A percentile compares a stretch with the other conserved stretches of the same genome.
These are phyloP conservation scores for Phytophthora aleatoria DNA, from an alignment of 352 stramenopile genomes.

Conservation along the genomic window DNA sequence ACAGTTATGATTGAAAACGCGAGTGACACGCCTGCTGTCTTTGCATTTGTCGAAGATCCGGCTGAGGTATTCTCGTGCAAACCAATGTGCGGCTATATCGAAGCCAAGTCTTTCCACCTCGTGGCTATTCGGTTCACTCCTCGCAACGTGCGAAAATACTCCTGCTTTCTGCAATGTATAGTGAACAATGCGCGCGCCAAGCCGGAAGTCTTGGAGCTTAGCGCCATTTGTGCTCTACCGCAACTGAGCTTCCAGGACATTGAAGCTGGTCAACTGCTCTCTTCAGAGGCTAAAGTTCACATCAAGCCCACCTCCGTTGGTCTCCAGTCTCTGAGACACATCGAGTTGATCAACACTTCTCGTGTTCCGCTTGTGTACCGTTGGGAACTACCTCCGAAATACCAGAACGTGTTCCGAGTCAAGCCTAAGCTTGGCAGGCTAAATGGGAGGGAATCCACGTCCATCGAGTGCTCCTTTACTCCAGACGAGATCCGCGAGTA, in stretches of 20 bases:
- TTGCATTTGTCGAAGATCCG: conserved; percentile 76
- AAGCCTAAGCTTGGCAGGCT: conserved; percentile 75
- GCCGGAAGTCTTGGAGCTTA: conserved; percentile 62
- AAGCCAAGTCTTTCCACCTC: conserved; percentile 81
- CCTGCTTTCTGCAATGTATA: conserved; percentile 63
- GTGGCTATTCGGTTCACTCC: conserved; percentile 80
- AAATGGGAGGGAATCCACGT: conserved; percentile 75
- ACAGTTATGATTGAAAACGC: conserved; percentile 88
- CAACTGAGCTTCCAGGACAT: conserved; percentile 52
- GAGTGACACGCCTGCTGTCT: conserved; percentile 89
- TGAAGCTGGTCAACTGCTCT: conserved; percentile 12
- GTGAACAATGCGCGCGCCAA: conserved; percentile 69
- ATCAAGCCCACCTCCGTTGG: conserved; percentile 88
- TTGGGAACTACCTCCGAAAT: conserved; percentile 70
- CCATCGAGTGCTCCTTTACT: conserved; percentile 79
- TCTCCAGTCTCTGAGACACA: conserved; percentile 53
- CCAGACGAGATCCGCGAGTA: conserved; percentile 81
- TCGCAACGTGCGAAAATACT: conserved; percentile 49
- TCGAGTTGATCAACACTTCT: conserved; percentile 80
- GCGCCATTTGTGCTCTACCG: conserved; percentile 60
- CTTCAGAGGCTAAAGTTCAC: conserved; percentile 55
- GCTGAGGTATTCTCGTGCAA: conserved; percentile 75
- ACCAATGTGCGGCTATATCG: conserved; percentile 67
- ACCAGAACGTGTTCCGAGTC: conserved; percentile 68
- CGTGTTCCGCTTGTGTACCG: conserved; percentile 87